phyloP scores from a whole-genome alignment of 2,329 filamentous ascomycete genomes.

The Oidium heveae region DNA sequence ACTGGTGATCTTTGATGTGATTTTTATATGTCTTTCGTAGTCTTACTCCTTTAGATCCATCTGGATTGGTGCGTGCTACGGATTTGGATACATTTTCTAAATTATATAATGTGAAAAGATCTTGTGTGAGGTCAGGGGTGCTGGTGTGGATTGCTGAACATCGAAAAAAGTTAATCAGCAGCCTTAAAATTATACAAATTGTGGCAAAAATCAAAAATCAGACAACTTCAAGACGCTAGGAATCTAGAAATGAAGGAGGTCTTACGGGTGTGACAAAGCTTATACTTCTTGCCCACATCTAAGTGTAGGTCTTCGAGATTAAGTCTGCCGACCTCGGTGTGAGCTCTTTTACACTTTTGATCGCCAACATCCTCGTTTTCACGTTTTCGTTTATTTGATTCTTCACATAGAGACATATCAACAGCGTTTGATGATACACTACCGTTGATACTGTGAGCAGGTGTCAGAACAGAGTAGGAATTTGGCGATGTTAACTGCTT shows the following conservation, averaged over 20 bases:
- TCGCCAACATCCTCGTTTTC: slow-evolving; percentile 28
- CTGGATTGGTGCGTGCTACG: slow-evolving; percentile 36
- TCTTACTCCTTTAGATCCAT: slow-evolving; percentile 36
- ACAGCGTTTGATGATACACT: slow-evolving; percentile 13
- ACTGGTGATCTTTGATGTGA: slow-evolving; percentile 36
- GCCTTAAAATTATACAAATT: slow-evolving; percentile 2
- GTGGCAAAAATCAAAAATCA: background rate
- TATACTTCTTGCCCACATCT: slow-evolving; percentile 41
- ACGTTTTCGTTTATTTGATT: slow-evolving; percentile 37
- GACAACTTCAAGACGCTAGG: slow-evolving; percentile 1
- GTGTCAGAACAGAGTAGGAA: slow-evolving; percentile 26
- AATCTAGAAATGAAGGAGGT: slow-evolving; percentile 19
- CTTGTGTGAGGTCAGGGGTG: slow-evolving; percentile 25
- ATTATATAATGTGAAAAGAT: slow-evolving; percentile 33
- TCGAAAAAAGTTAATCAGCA: slow-evolving; percentile 14
- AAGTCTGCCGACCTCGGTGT: slow-evolving; percentile 33
- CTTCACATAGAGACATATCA: slow-evolving; percentile 19
- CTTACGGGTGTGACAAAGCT: slow-evolving; percentile 43
- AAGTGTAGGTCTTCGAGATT: slow-evolving; percentile 39
- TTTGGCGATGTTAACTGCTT: slow-evolving; percentile 27
- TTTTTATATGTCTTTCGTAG: slow-evolving; percentile 44
- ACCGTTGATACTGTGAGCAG: slow-evolving; percentile 36
- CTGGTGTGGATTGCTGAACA: slow-evolving; percentile 12
- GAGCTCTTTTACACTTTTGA: slow-evolving; percentile 33
- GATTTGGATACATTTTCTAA: slow-evolving; percentile 30